phyloP scores from a whole-genome alignment of 2,329 filamentous ascomycete species.

The Plenodomus lindquistii region DNA sequence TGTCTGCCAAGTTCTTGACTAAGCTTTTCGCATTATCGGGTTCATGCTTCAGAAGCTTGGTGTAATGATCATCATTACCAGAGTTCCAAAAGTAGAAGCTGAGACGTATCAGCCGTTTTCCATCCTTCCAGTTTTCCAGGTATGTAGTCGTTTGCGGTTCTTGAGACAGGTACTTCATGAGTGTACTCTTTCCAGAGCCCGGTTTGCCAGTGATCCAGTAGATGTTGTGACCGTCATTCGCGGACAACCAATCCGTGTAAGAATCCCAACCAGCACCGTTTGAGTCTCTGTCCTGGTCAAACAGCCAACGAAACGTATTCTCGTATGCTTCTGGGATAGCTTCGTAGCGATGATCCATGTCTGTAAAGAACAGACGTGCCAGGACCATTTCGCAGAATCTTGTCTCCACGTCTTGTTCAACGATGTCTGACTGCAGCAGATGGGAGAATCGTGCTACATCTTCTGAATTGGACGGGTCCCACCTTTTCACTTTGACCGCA shows the following conservation, averaged over 20 bases:
- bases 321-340: slow-evolving; percentile 7
- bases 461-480: not conserved
- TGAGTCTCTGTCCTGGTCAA: not conserved
- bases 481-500: not conserved
- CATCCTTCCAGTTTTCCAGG: slow-evolving; percentile 39
- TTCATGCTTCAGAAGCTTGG: not conserved
- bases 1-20: slow-evolving; percentile 5
- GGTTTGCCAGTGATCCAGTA: slow-evolving; percentile 51
- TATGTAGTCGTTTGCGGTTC: not conserved
- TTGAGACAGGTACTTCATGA: slow-evolving; percentile 42
- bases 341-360: slow-evolving; percentile 4
- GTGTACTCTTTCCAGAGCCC: slow-evolving; percentile 53
- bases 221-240: slow-evolving; percentile 4
- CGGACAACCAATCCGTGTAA: slow-evolving; percentile 17
- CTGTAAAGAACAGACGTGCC: slow-evolving; percentile 3
- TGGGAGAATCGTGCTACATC: not conserved
- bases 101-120: slow-evolving; percentile 13
- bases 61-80: slow-evolving; percentile 11
- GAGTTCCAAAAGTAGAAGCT: slow-evolving; percentile 38
- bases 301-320: slow-evolving; percentile 13
- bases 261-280: not conserved
- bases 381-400: slow-evolving; percentile 1
- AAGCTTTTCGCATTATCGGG: slow-evolving; percentile 20
- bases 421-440: not conserved
- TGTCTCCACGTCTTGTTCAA: not conserved